Evolutionary conservation across 208 protist genomes (phyloP).

Genomic region (Crithidia thermophila): DNA sequence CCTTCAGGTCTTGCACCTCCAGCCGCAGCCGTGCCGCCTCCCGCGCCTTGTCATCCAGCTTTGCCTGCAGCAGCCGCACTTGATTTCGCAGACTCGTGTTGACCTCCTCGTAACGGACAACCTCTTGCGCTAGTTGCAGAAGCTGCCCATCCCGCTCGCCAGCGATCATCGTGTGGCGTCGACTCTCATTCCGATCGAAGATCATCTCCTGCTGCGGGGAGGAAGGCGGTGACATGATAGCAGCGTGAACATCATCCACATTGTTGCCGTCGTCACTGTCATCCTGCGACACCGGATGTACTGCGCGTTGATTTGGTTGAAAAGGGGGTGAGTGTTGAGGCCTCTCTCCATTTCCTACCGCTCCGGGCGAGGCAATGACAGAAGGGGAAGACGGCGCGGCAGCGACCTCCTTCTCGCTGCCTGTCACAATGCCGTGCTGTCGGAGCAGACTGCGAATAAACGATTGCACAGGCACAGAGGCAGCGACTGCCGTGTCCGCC

Average conservation of each 20-base stretch:
- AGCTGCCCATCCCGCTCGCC: conserved; percentile 31
- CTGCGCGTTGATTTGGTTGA: not conserved
- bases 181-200: not conserved
- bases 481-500: not conserved
- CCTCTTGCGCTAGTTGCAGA: conserved; percentile 53
- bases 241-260: too few species aligned
- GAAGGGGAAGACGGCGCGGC: not conserved
- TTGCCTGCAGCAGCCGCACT: conserved; percentile 47
- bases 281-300: too few species aligned
- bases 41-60: conserved; percentile 60
- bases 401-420: not conserved
- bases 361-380: not conserved
- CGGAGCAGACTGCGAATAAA: conserved; percentile 16
- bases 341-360: not conserved
- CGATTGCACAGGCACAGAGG: conserved; percentile 12
- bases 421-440: conserved; percentile 13
- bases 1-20: conserved; percentile 63
- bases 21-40: conserved; percentile 68
- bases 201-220: too few species aligned
- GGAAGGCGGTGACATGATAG: too few species aligned
- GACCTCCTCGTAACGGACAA: conserved; percentile 59
- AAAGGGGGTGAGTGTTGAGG: not conserved
- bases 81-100: conserved; percentile 66
- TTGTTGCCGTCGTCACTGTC: not conserved
- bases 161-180: not conserved